Evolutionary conservation across 805 yeast genomes (phyloP).

Genomic region (Candida ponderosae): DNA sequence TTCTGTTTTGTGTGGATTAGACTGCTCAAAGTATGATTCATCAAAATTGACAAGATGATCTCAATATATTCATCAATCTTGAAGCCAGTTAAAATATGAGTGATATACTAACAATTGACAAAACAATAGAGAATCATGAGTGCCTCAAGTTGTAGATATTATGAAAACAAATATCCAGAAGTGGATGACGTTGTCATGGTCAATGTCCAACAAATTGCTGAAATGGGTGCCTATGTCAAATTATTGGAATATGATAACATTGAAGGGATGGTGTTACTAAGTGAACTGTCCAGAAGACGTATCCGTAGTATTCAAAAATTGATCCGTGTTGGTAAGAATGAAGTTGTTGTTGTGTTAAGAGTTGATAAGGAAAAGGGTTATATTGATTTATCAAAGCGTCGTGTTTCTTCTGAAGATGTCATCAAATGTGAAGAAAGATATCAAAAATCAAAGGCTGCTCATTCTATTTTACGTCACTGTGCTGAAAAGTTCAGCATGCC

Average conservation of each 20-base stretch:
- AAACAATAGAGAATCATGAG: constrained; percentile 41
- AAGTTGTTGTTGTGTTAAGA: constrained; percentile 94
- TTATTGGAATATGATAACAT: constrained; percentile 94
- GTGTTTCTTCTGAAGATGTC: constrained; percentile 96
- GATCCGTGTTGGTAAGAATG: constrained; percentile 97
- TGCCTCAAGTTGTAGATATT: constrained; percentile 88
- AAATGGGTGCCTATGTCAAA: constrained; percentile 98
- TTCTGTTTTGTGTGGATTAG: too few relatives aligned
- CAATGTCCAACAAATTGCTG: constrained; percentile 96
- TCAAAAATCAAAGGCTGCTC: constrained; percentile 94
- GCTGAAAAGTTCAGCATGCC: constrained; percentile 92
- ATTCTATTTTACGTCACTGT: constrained; percentile 96
- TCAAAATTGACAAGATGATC: too few relatives aligned
- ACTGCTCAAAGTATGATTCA: too few relatives aligned
- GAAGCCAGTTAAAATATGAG: too few relatives aligned
- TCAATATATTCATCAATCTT: too few relatives aligned
- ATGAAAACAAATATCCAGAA: constrained; percentile 97
- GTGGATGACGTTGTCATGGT: constrained; percentile 99
- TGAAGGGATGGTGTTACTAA: constrained; percentile 95
- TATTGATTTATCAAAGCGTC: constrained; percentile 94
- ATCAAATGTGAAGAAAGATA: constrained; percentile 96
- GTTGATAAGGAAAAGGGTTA: constrained; percentile 98
- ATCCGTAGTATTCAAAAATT: constrained; percentile 95
- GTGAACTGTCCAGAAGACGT: constrained; percentile 97
- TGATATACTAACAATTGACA: too few relatives aligned